phyloP scores from a whole-genome alignment of 1,284 basidiomycete species.

The Moesziomyces sp. region DNA sequence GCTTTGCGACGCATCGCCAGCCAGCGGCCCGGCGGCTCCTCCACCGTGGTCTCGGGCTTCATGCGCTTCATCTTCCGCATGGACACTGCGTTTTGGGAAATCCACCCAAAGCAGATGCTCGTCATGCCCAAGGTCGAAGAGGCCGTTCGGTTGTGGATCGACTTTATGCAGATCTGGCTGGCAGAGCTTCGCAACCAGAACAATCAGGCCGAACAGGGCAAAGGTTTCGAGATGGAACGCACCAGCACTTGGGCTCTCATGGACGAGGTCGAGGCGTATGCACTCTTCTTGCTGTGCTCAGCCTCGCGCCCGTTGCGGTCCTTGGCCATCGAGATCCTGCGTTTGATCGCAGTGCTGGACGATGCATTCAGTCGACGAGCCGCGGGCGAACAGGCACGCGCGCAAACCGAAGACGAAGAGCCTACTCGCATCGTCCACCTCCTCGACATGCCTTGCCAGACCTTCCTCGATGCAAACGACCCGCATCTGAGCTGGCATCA shows the following conservation, averaged over 20 bases:
- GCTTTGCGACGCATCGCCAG: slow-evolving; percentile 81
- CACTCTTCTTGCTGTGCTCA: slow-evolving; percentile 79
- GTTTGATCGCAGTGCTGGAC: slow-evolving; percentile 62
- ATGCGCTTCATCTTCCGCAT: slow-evolving; percentile 83
- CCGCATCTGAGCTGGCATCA: slow-evolving; percentile 49
- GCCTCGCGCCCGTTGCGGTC: slow-evolving; percentile 75
- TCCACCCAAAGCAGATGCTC: slow-evolving; percentile 73
- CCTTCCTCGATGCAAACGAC: slow-evolving; percentile 50
- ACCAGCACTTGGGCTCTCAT: slow-evolving; percentile 66
- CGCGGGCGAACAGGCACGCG: slow-evolving; percentile 61
- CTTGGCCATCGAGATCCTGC: slow-evolving; percentile 59
- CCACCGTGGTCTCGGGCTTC: slow-evolving; percentile 76
- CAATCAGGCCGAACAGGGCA: slow-evolving; percentile 46
- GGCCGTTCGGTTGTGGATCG: slow-evolving; percentile 80
- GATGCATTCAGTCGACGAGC: slow-evolving; percentile 53
- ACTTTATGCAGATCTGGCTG: slow-evolving; percentile 78
- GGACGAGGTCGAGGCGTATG: slow-evolving; percentile 76
- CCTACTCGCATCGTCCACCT: slow-evolving; percentile 57
- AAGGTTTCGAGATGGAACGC: slow-evolving; percentile 54
- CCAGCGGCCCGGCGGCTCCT: slow-evolving; percentile 71
- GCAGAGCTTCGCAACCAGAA: slow-evolving; percentile 68
- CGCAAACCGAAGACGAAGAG: slow-evolving; percentile 53
- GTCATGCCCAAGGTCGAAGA: slow-evolving; percentile 75
- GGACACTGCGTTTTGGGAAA: slow-evolving; percentile 76
- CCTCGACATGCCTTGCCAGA: slow-evolving; percentile 51